Evolutionary conservation across 495 filamentous ascomycete genomes (phyloP).

Genomic region (Annulohypoxylon maeteangense): DNA sequence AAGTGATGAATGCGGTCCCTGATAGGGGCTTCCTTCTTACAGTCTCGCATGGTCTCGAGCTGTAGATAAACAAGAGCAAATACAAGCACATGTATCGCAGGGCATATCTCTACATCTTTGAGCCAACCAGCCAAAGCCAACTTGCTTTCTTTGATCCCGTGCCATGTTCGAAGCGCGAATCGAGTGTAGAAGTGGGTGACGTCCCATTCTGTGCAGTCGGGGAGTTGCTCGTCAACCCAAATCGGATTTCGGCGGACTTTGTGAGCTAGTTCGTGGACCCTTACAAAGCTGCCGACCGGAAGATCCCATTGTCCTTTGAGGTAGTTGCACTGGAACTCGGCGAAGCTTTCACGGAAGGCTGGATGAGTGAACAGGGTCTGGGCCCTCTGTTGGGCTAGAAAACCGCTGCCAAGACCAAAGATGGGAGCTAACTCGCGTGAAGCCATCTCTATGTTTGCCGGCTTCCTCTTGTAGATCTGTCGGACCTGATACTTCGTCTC

Average conservation of each 20-base stretch:
- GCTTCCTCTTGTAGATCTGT: slow-evolving; percentile 25
- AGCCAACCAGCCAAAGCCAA: slow-evolving; percentile 31
- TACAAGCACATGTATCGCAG: slow-evolving; percentile 37
- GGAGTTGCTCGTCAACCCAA: background rate
- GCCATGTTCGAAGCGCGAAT: slow-evolving; percentile 22
- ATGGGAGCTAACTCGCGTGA: slow-evolving; percentile 43
- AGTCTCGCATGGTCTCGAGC: slow-evolving; percentile 38
- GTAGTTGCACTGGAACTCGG: slow-evolving; percentile 31
- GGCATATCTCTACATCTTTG: background rate
- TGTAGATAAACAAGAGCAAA: slow-evolving; percentile 46
- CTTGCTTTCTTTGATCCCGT: background rate
- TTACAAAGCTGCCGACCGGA: slow-evolving; percentile 23
- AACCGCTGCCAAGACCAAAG: slow-evolving; percentile 43
- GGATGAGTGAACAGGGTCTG: slow-evolving; percentile 37
- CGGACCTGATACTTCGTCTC: slow-evolving; percentile 16
- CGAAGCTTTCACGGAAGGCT: slow-evolving; percentile 9
- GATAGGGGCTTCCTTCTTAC: slow-evolving; percentile 16
- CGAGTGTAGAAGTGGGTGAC: slow-evolving; percentile 36
- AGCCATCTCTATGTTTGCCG: slow-evolving; percentile 14
- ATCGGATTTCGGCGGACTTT: background rate
- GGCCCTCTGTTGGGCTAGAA: slow-evolving; percentile 27
- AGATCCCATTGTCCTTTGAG: slow-evolving; percentile 25
- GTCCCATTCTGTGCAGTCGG: background rate
- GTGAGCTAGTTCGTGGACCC: slow-evolving; percentile 16
- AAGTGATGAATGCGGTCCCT: slow-evolving; percentile 26